Percentiles rank a stretch among this genome's conserved stretches.
Conservation (phyloP, 306 rosid species). For the Fragaria ananassa region DNA sequence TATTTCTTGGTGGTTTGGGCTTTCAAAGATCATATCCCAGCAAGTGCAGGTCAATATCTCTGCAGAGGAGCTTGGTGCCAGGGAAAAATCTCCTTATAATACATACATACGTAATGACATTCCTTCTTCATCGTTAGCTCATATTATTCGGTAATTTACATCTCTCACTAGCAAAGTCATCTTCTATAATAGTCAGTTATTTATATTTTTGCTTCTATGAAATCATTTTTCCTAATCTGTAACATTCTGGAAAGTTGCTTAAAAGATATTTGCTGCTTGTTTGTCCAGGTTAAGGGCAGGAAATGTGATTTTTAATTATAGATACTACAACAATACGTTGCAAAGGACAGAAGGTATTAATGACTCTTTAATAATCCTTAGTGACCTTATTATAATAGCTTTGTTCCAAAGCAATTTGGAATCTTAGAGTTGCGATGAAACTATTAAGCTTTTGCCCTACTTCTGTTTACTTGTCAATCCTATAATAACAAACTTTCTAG, state of each 20-base stretch:
- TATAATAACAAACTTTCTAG: not conserved
- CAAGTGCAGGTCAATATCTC: conserved; percentile 49
- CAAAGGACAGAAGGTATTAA: conserved; percentile 69
- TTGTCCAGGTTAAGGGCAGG: conserved; percentile 76
- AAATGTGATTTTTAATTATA: conserved; percentile 62
- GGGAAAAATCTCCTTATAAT: conserved; percentile 45
- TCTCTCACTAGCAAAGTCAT: conserved; percentile 14
- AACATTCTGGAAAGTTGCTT: not conserved
- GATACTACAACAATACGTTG: conserved; percentile 69
- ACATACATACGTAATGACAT: conserved; percentile 32
- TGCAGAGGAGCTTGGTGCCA: conserved; percentile 66
- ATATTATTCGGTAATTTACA: conserved; percentile 49
- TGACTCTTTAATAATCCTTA: not conserved
- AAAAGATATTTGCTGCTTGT: conserved; percentile 28
- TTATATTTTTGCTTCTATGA: conserved; percentile 4
- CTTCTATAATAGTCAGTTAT: not conserved
- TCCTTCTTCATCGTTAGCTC: conserved; percentile 52
- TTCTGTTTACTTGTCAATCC: conserved; percentile 1
- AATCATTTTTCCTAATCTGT: not conserved
- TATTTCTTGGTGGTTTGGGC: conserved; percentile 28
- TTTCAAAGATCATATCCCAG: conserved; percentile 40
- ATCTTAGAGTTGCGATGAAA: not conserved
- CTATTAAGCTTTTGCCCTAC: not conserved
- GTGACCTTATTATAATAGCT: not conserved
- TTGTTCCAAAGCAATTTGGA: not conserved